Conservation (phyloP, 805 yeast genomes). For the Nakazawaea ambrosiae region DNA sequence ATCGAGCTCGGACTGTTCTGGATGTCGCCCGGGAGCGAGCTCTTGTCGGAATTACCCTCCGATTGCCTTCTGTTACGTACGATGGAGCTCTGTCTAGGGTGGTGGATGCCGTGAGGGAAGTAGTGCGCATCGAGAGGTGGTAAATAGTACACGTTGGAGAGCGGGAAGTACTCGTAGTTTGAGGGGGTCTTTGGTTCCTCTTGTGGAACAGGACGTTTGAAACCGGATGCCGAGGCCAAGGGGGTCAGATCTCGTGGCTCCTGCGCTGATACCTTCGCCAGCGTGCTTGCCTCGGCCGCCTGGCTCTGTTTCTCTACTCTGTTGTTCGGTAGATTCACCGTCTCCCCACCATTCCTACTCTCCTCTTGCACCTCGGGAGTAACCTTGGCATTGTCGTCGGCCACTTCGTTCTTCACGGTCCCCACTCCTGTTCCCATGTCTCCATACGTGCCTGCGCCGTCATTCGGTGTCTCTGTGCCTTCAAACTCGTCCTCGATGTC, state of each 20-base stretch:
- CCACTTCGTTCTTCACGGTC: not conserved
- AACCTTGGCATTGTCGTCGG: not conserved
- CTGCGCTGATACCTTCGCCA: not conserved
- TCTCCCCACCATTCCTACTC: not conserved
- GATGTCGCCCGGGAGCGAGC: not conserved
- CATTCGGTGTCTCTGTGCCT: not conserved
- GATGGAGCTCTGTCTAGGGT: conserved; percentile 13
- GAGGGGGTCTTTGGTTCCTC: conserved; percentile 1
- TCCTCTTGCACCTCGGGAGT: not conserved
- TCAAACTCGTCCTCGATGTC: not conserved
- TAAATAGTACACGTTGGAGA: conserved; percentile 36
- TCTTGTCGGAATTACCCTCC: no score
- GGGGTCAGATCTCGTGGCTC: not conserved
- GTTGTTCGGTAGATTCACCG: not conserved
- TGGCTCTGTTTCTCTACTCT: not conserved
- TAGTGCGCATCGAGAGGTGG: conserved; percentile 44
- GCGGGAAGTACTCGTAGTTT: conserved; percentile 35
- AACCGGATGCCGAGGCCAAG: not conserved
- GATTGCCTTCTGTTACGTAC: conserved; percentile 7
- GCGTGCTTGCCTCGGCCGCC: not conserved
- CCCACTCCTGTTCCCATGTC: no score
- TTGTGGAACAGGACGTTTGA: not conserved
- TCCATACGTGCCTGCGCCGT: no score
- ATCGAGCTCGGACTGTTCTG: not conserved
- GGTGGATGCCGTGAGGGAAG: conserved; percentile 41